Evolutionary conservation across 2,329 filamentous ascomycete genomes (phyloP), one percentile per base, ranked within the genome.

Genomic region (Pyrenophora graminea): DNA sequence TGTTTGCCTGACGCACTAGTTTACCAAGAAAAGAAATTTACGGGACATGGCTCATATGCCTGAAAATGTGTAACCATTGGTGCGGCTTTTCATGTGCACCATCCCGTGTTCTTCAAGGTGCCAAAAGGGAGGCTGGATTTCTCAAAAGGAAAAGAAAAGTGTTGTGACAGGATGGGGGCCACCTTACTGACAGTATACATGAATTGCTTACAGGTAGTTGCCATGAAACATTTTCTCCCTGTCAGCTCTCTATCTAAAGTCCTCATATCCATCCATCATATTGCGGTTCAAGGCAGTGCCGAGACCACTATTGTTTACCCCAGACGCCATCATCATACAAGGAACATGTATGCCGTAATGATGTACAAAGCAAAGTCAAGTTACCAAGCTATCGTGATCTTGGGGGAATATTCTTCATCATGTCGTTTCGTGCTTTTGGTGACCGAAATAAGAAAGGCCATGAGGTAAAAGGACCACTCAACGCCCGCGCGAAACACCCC

Each of bases 361-460:
- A 49, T 67, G 49, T 64, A 67, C 62, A 67, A 56, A 55, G 41
- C 50, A 53, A 47, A 54, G 48, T 51, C 42, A 46, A 36, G 33
- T 42, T 49, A 37, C 49, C 50, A 53, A 53, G 52, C 51, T 49
- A 55, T 67, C 65, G 49, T 71, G 45, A 62, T 62, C 51, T 62
- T 63, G 40, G 55, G 56, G 56, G 58, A 64, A 66, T 61, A 64
- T 66, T 55, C 61, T 55, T 64, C 64, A 50, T 66, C 53, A 55
- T 48, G 30, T 69, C 67, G 55, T 69, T 49, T 59, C 62, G 59
- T 67, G 44, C 64, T 68, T 69, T 71, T 69, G 53, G 52, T 51
- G 51, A 56, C 53, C 41, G 49, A 39, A 55, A 15, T 15, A 15
- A 46, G 40, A 43, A 55, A 55, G 45, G 48, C 40, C 55, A 40